Base-by-base conservation (phyloP, 1,139 yeast genomes). In the Hemisphaericaspora xylofermentans region DNA sequence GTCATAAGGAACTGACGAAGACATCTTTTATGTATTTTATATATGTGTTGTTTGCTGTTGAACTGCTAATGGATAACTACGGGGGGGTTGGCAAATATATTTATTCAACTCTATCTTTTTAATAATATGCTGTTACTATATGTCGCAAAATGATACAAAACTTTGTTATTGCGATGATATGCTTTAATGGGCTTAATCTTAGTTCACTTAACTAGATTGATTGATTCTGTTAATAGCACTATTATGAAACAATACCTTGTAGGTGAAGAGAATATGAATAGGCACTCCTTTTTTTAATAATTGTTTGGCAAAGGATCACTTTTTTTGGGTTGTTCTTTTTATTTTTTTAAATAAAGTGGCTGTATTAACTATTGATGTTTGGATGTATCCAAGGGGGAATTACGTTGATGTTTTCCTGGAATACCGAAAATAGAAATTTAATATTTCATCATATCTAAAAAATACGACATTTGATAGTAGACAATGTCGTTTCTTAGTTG, bases 1-100 rank as follows among this genome's bases (percentile, higher is more conserved):
- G 62, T 88, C 96, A 64, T 88, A 88, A 45, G 96, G 96, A 40
- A 82, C 88, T 39, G 91, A 80, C 9, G 91, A 82, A 19, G 91
- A 82, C 93, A 84, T 84, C 42, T 33, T 52, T 42, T 22, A 4
- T 21, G 8, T 35, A 4, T 24, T 21, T 15, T 26, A 13, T 26
- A 15, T 15, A 9, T 29, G 16, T 12, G 21, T 16, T 29, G 12
- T 17, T 29, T 24, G 27, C n/a, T n/a, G n/a, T 6, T 22, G 25
- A 22, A 22, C 6, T 24, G 10, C 6, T 41, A 21, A 14, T 27
- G 32, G 24, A 12, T 22, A 15, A n/a, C n/a, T 30, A 17, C 7
- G 18, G 21, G 4, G 19, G 36, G 21, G 25, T 30, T 28, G 15
- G 12, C 21, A 19, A 18, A 13, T 35, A 27, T 19, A 18, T 36